Evolutionary conservation across 2,329 filamentous ascomycete genomes (phyloP), one percentile per base, ranked within the genome.

Genomic region (Alternaria incomplexa): DNA sequence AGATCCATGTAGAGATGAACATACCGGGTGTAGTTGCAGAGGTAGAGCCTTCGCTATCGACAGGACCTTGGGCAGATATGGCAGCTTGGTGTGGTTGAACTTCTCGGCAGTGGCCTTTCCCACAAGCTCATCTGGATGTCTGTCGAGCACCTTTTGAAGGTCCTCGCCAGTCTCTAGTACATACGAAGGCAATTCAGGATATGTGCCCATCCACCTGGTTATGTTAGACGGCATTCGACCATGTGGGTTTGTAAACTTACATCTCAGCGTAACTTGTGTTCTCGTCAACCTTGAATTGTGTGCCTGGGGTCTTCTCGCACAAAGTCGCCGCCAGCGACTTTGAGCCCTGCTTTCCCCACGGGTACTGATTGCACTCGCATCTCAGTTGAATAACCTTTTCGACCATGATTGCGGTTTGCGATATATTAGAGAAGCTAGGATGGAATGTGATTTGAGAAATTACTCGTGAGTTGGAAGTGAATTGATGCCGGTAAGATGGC

Each of bases 41-140:
- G 90, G 91, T 0, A 94, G 84, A 0, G 91, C 91, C 77, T 93
- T 93, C 40, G 85, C 85, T 73, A 93, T 93, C 9, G 90, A 93
- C 2, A 93, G 83, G 45, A 93, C 88, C 83, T 93, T 94, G 9
- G 90, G 90, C 0, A 93, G 82, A 75, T 88, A 94, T 2, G 91
- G 91, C 3, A 94, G 81, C 66, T 91, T 89, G 3, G 82, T 81
- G 50, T 83, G 81, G 22, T 87, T 89, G 61, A 90, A 89, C 56
- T 88, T 87, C 20, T 88, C 78, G 6, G 88, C 80, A 5, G 89
- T 86, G 2, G 84, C 83, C 61, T 88, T 83, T 3, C 91, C 91
- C 2, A 93, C 83, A 0, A 93, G 83, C 61, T 86, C 81, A 20
- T 89, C 83, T 36, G 89, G 83, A 73, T 91, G 83, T 58, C 81